Percentiles rank a stretch among this genome's conserved stretches.
These are phyloP conservation scores for Pyrenopolyporus hunteri DNA, from an alignment of 495 filamentous ascomycete species.

Conservation along the genomic window DNA sequence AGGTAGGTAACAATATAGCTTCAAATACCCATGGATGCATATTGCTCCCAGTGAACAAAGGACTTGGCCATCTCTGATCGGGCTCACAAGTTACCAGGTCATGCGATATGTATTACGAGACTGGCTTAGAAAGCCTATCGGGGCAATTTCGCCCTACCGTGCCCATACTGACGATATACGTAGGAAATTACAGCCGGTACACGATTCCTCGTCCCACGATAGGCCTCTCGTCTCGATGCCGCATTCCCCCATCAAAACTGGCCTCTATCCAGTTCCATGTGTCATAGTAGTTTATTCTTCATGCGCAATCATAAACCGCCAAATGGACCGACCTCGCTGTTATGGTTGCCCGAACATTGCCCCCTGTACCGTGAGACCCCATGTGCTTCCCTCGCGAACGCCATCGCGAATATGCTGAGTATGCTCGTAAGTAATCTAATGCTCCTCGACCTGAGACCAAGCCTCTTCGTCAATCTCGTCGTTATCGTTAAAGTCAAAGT, in stretches of 20 bases:
- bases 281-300: not conserved
- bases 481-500: conserved; percentile 15
- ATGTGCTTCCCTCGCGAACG: no score
- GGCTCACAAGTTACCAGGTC: no score
- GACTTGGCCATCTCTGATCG: conserved; percentile 6
- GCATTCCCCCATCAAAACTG: no score
- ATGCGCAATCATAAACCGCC: no score
- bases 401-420: no score
- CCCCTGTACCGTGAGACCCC: no score
- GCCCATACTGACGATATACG: not conserved
- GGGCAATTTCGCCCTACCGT: not conserved
- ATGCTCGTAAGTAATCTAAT: not conserved
- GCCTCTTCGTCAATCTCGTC: conserved; percentile 21
- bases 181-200: not conserved
- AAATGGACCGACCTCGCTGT: no score
- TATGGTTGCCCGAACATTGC: no score
- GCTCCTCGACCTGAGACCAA: conserved; percentile 27
- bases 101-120: no score
- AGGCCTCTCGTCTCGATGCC: no score
- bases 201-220: no score
- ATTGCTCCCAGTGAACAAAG: conserved; percentile 5
- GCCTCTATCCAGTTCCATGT: not conserved
- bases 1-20: not conserved
- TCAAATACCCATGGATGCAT: not conserved
- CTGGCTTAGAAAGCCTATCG: not conserved